Evolutionary conservation across 805 yeast species (phyloP), one percentile per base, ranked within the genome.

Genomic region (Grigorovia yakushimaensis): DNA sequence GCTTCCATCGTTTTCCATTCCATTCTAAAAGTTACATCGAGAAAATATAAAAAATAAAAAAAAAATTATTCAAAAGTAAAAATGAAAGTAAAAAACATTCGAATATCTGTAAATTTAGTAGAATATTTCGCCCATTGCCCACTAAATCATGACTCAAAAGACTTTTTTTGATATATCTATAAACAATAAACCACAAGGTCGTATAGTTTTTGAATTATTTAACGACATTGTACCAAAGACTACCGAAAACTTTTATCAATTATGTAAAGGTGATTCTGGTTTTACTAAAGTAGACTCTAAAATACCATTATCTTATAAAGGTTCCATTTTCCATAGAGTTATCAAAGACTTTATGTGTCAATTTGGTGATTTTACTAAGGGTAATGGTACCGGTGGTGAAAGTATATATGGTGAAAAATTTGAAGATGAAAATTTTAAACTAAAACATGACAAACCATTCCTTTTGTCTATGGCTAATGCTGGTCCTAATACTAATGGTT

Each of bases 401-500:
- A 80, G 87, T 36, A 84, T 84, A 52, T 84, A 84, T 59, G 93
- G 93, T 23, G 89, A 82, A 54, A 83, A 83, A 62, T 84, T 84
- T 56, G 95, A 86, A 60, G 98, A 91, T 64, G 98, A 91, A 66
- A 84, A 83, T 66, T 91, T 93, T 65, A 65, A 73, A 43, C 63
- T 78, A 54, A 77, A 74, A 52, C 98, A 91, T 63, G 88, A 81
- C 53, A 75, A 75, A 59, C 98, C 98, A 47, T 89, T 84, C 66
- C 73, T 93, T 55, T 75, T 91, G 56, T 86, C 95, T 7, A 93
- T 91, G 98, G 98, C 98, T 49, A 91, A 91, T 62, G 86, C 97
- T 4, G 98, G 98, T 17, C 88, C 95, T 49, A 80, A 82, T 65
- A 91, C 98, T 43, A 93, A 93, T 62, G 98, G 98, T 1, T 88